Base-by-base conservation (phyloP, 495 filamentous ascomycete species). In the Hypoxylon subgilvum region DNA sequence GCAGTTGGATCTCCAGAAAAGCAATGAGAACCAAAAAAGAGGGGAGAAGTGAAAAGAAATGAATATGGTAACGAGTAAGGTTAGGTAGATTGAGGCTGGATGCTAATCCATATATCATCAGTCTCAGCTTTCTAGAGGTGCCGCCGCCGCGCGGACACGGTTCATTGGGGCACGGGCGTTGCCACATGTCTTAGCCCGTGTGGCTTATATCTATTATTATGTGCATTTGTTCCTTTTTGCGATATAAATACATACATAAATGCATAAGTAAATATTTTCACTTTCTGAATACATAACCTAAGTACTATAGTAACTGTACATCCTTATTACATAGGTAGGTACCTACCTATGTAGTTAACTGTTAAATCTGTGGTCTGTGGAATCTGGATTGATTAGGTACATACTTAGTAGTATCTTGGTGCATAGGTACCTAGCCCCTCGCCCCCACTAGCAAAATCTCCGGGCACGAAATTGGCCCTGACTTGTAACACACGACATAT, bases 91-190 rank as follows among this genome's bases (percentile, higher is more conserved):
- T 4, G 4, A 38, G 9, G 34, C 18, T 3, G 10, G 21, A 1
- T 42, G 41, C 28, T n/a, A n/a, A n/a, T n/a, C n/a, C n/a, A n/a
- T n/a, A n/a, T n/a, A n/a, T n/a, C n/a, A n/a, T 39, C 18, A 51
- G 58, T 61, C 58, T 61, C 58, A 61, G 57, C 57, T 61, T 55
- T 59, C 39, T 32, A 41, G 31, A 55, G 44, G 45, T 36, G 51
- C 59, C 59, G 59, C 59, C 40, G 51, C 59, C 59, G 59, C 59
- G 52, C 46, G 59, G 59, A 56, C 59, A 50, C n/a, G n/a, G 31
- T 47, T 27, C 22, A 34, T 25, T 46, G 47, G 46, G 32, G 31
- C 47, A 58, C 36, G 19, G n/a, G n/a, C n/a, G n/a, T n/a, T n/a
- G n/a, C n/a, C n/a, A n/a, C n/a, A n/a, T n/a, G n/a, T n/a, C n/a